phyloP scores from a whole-genome alignment of 2,329 filamentous ascomycete genomes.

The Fusarium humuli region DNA sequence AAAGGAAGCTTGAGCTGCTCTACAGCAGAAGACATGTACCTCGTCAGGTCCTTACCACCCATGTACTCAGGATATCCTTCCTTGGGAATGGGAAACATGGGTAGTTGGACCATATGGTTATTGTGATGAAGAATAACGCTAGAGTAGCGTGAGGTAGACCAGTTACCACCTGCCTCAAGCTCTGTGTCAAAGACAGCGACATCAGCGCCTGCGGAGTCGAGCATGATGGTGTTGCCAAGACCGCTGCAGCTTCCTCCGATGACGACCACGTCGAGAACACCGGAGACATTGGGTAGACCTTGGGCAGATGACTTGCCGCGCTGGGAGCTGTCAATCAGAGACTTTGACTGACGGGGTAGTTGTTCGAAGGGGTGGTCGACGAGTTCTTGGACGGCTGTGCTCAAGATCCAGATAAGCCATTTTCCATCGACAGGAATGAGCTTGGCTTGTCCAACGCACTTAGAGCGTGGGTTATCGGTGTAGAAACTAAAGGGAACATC shows the following conservation, averaged over 20 bases:
- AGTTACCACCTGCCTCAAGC: neutral
- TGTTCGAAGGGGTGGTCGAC: neutral
- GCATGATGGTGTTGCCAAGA: neutral
- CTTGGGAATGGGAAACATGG: neutral
- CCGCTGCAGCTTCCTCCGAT: neutral
- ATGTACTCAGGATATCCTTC: neutral
- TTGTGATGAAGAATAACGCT: neutral
- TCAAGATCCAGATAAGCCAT: neutral
- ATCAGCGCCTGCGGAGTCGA: neutral
- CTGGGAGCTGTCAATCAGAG: neutral
- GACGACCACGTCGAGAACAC: neutral
- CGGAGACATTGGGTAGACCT: neutral
- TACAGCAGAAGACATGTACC: neutral
- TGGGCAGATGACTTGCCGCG: neutral
- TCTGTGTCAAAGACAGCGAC: neutral
- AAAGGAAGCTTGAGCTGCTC: slow-evolving; percentile 1
- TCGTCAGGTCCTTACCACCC: neutral
- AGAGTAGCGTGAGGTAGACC: neutral
- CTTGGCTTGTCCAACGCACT: neutral
- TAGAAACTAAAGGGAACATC: neutral
- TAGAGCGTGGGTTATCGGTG: neutral
- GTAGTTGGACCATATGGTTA: neutral
- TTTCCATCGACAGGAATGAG: neutral
- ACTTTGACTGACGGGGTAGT: neutral
- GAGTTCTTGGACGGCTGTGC: neutral